phyloP scores from a whole-genome alignment of 192 early-diverging fungal species.

The Rhizophagus sp. region DNA sequence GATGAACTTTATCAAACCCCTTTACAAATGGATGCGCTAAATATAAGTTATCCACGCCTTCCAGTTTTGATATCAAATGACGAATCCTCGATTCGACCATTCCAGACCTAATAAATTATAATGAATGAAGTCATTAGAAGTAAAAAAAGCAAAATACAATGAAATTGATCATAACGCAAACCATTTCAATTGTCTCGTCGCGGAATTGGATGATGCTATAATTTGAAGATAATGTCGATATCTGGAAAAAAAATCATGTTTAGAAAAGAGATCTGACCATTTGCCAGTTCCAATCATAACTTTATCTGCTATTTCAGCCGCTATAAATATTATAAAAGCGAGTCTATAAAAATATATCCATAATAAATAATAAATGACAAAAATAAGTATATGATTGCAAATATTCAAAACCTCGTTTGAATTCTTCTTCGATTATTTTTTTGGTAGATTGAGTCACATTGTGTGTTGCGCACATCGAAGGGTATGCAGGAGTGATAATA shows the following conservation, averaged over 20 bases:
- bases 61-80: slow-evolving; percentile 83
- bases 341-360: slow-evolving; percentile 5
- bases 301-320: slow-evolving; percentile 70
- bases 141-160: neutral
- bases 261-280: slow-evolving; percentile 88
- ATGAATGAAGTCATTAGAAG: slow-evolving; percentile 18
- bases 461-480: slow-evolving; percentile 97
- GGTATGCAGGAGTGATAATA: slow-evolving; percentile 98
- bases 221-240: slow-evolving; percentile 93
- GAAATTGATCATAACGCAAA: slow-evolving; percentile 22
- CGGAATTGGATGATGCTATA: slow-evolving; percentile 72
- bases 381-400: neutral
- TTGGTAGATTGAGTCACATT: slow-evolving; percentile 91
- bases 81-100: slow-evolving; percentile 91
- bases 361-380: neutral
- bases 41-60: slow-evolving; percentile 67
- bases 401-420: slow-evolving; percentile 55
- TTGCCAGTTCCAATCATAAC: slow-evolving; percentile 72
- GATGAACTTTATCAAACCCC: slow-evolving; percentile 70
- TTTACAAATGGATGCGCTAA: slow-evolving; percentile 92
- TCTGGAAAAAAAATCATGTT: slow-evolving; percentile 81
- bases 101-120: slow-evolving; percentile 62
- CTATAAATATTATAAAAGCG: slow-evolving; percentile 34
- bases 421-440: slow-evolving; percentile 81
- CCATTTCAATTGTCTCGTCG: slow-evolving; percentile 78